Evolutionary conservation across 108 stramenopile species (phyloP).

Genomic region (Nitzschia palea): DNA sequence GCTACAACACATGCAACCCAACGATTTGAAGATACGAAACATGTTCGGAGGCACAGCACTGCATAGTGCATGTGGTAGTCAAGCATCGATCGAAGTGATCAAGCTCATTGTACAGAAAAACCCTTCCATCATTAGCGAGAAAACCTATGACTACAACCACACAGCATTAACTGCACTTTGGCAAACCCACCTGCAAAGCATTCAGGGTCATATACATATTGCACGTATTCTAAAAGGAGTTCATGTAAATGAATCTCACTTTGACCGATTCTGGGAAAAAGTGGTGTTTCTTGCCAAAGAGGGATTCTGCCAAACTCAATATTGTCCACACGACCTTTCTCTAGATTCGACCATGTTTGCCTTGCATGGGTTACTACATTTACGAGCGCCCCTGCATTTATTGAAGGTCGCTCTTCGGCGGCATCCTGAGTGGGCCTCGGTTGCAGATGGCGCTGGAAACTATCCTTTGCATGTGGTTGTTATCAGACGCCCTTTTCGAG

Average conservation of each 20-base stretch:
- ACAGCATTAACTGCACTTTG: conserved; percentile 40
- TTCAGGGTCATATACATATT: conserved; percentile 29
- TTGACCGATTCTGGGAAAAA: conserved; percentile 47
- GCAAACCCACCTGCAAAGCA: conserved; percentile 42
- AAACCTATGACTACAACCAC: conserved; percentile 31
- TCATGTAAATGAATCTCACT: conserved; percentile 21
- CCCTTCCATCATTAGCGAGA: conserved; percentile 12
- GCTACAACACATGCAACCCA: conserved; percentile 26
- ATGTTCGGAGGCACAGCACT: conserved; percentile 42
- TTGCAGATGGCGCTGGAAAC: conserved; percentile 34
- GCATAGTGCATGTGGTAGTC: conserved; percentile 41
- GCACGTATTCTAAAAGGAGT: conserved; percentile 31
- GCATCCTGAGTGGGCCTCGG: conserved; percentile 30
- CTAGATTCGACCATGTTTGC: conserved; percentile 10
- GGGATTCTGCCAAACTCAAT: conserved; percentile 5
- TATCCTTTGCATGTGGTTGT: conserved; percentile 36
- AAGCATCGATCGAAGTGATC: conserved; percentile 32
- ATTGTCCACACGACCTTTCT: background rate
- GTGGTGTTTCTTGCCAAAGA: conserved; percentile 28
- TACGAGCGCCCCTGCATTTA: conserved; percentile 29
- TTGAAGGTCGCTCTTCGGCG: conserved; percentile 31
- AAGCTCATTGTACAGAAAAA: conserved; percentile 28
- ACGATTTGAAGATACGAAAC: conserved; percentile 38
- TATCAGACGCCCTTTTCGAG: conserved; percentile 33
- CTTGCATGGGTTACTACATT: conserved; percentile 28